Evolutionary conservation across 768 basidiomycete genomes (phyloP).

Genomic region (Collybia sordida): DNA sequence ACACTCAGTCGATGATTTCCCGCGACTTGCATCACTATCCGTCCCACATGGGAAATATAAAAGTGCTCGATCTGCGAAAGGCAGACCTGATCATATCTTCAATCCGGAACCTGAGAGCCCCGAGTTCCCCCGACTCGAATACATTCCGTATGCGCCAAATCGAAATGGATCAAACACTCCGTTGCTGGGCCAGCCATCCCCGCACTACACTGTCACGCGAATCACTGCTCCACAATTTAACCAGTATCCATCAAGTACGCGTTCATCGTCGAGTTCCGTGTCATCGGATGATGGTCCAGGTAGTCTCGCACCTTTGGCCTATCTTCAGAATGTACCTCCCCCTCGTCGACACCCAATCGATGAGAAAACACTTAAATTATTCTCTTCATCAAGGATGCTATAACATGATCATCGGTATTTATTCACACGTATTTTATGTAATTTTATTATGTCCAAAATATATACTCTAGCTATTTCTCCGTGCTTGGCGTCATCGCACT

Average conservation of each 20-base stretch:
- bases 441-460: too few relatives aligned
- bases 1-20: conserved; percentile 63
- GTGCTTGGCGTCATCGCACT: too few relatives aligned
- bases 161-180: conserved; percentile 16
- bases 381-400: conserved; percentile 26
- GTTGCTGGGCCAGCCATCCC: conserved; percentile 3
- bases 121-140: conserved; percentile 42
- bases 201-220: conserved; percentile 9
- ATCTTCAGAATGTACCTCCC: conserved; percentile 62
- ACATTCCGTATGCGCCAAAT: conserved; percentile 40
- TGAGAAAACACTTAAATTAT: conserved; percentile 41
- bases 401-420: not conserved
- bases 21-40: conserved; percentile 43
- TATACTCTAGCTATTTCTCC: too few relatives aligned
- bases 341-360: conserved; percentile 70
- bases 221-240: conserved; percentile 5
- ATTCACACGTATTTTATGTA: too few relatives aligned
- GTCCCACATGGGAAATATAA: conserved; percentile 71
- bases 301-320: conserved; percentile 64
- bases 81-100: conserved; percentile 51
- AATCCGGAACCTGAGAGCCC: conserved; percentile 38
- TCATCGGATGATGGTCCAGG: conserved; percentile 30
- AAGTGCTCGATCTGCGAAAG: conserved; percentile 68
- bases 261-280: conserved; percentile 25
- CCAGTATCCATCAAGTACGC: conserved; percentile 9